phyloP scores from a whole-genome alignment of 257 asterid species.

The Schizonepeta tenuifolia region DNA sequence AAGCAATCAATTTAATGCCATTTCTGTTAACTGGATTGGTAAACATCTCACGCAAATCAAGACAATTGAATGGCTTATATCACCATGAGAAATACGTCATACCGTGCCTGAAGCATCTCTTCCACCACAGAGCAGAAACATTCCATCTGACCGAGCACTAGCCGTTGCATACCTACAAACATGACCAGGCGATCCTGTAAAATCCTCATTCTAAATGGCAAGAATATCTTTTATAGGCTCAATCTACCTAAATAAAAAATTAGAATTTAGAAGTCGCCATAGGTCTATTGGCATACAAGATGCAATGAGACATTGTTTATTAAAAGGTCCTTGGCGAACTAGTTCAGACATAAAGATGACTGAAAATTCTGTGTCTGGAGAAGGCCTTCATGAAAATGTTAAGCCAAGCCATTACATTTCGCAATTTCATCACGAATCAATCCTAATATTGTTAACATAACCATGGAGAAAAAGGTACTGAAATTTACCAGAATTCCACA shows the following conservation, averaged over 20 bases:
- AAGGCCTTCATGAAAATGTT: not conserved
- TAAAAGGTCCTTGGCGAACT: constrained; percentile 8
- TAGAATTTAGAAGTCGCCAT: constrained; percentile 15
- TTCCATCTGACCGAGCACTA: constrained; percentile 98
- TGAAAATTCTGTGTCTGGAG: not conserved
- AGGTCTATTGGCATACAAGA: constrained; percentile 6
- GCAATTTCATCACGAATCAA: constrained; percentile 14
- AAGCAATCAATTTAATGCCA: constrained; percentile 25
- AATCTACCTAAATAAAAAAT: constrained; percentile 9
- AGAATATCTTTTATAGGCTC: constrained; percentile 7
- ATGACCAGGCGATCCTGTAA: constrained; percentile 26
- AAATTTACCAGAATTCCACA: not conserved
- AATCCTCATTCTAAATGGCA: constrained; percentile 14
- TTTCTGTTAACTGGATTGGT: constrained; percentile 20
- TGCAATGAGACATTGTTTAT: not conserved
- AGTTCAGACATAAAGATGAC: constrained; percentile 23
- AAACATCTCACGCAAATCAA: constrained; percentile 30
- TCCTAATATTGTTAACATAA: not conserved
- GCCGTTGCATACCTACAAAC: constrained; percentile 96
- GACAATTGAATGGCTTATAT: constrained; percentile 19
- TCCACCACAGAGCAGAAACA: constrained; percentile 99
- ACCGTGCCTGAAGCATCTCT: constrained; percentile 95
- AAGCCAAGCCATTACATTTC: constrained; percentile 15
- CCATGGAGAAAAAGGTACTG: not conserved
- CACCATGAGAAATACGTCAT: constrained; percentile 41